Conservation (phyloP, 495 filamentous ascomycete genomes). For the Trichoderma parareesei region DNA sequence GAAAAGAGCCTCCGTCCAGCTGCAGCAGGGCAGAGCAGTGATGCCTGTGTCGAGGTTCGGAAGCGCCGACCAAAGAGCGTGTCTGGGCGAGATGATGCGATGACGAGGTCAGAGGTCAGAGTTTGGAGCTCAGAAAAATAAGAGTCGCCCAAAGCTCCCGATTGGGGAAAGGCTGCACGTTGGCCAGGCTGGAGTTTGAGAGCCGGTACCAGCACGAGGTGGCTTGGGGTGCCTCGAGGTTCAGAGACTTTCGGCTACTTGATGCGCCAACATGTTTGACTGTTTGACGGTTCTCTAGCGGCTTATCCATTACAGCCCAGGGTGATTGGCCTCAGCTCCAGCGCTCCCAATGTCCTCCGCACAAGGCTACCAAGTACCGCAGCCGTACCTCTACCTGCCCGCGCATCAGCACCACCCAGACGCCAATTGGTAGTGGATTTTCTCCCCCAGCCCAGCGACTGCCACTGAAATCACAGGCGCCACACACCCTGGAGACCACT, state of each 20-base stretch:
- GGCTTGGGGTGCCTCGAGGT: neutral
- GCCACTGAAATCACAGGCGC: neutral
- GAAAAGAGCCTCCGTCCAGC: neutral
- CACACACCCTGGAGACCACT: neutral
- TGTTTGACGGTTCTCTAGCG: neutral
- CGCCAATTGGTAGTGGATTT: too few species aligned
- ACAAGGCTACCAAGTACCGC: too few species aligned
- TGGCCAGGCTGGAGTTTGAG: neutral
- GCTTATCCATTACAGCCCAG: neutral
- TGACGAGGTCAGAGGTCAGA: neutral
- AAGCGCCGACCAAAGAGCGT: neutral
- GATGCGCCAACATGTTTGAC: too few species aligned
- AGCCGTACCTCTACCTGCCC: too few species aligned
- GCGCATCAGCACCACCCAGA: too few species aligned
- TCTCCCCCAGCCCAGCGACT: too few species aligned
- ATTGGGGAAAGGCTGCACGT: neutral
- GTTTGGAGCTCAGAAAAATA: constrained; percentile 2
- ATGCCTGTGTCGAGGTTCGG: neutral
- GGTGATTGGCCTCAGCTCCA: neutral
- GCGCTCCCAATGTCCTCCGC: too few species aligned
- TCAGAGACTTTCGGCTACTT: too few species aligned
- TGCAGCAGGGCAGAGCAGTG: neutral
- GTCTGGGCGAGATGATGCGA: neutral
- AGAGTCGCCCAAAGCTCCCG: constrained; percentile 1
- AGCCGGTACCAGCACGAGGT: neutral